Base-by-base conservation (phyloP, 2,329 filamentous ascomycete species). In the Aspergillus calidoustus region DNA sequence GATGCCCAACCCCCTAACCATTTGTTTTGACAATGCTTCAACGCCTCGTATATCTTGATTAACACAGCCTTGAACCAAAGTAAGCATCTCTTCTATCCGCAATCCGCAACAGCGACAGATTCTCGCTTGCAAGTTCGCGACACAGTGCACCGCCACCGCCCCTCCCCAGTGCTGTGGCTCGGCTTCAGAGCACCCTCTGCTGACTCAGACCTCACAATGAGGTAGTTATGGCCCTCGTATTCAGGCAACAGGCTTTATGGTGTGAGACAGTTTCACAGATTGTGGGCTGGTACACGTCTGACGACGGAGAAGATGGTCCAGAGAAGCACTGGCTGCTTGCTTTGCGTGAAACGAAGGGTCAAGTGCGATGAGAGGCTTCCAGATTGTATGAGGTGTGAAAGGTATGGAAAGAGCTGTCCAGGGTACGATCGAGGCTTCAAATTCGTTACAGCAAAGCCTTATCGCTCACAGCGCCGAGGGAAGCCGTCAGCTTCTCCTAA, bases 351-450 rank as follows among this genome's bases (percentile, higher is more conserved):
- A 41, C 71, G 70, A 44, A 66, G 71, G 52, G 66, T 74, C 11
- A 73, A 73, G 57, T 77, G 75, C 58, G 75, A 77, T 55, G 71
- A 75, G 65, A 67, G 68, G 56, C 51, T 67, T 17, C 72, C 75
- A 47, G 69, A 68, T 1, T 77, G 75, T 59, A 64, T 63, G 44
- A 72, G 68, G 64, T 77, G 75, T 58, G 71, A 73, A 38, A 75
- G 66, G 41, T 72, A 76, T 25, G 74, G 75, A 0, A 66, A 64
- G 49, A 66, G 68, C 19, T 77, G 75, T 52, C 74, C 74, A 11
- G 75, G 75, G 17, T 77, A 77, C 61, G 68, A 70, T 13, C 69
- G 68, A 22, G 66, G 67, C 17, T 76, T 76, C 52, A 76, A 74
- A 46, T 77, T 77, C 25, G 67, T 77, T 19, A 54, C 70, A 17